Evolutionary conservation across 1,284 basidiomycete species (phyloP), one percentile per base, ranked within the genome.

Genomic region (Ganoderma sp.): DNA sequence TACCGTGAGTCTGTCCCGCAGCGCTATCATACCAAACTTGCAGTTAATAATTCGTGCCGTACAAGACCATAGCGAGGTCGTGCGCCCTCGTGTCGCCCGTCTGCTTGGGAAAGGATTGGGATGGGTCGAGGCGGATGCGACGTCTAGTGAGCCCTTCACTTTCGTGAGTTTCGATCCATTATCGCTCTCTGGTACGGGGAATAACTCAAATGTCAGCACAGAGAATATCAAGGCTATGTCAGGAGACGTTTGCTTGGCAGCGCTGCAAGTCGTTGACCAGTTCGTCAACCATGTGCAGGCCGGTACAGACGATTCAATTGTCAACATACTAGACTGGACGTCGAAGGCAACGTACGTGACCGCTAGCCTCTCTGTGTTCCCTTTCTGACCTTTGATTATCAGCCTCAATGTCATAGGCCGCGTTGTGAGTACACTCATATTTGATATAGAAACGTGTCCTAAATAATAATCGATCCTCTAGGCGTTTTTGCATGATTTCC

Each of bases 81-180:
- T 79, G 37, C 71, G 76, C 15, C 75, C 78, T 3, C 73, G 76
- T 3, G 73, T 79, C 50, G 79, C 74, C 9, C 73, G 78, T 10
- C 70, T 80, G 4, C 73, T 79, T 7, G 79, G 79, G 4, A 75
- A 73, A 43, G 72, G 74, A 12, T 64, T 80, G 15, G 73, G 74
- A 2, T 80, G 79, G 79, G 77, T 78, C 17, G 77, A 78, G 57
- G 64, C 73, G 75, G 32, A 76, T 78, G 74, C 69, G 74, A 10
- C 71, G 70, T 15, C 73, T 77, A n/a, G 68, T 78, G 22, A 69
- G 64, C 54, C 74, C 73, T 22, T 69, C 75, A 0, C 75, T 79
- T 28, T 71, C 77, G 72, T 77, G 73, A 67, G 42, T 17, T 28
- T 17, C 34, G n/a, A 12, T 39, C 12, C 2, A 7, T 39, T 17